Conservation (phyloP, 2,329 filamentous ascomycete species). For the Paramyrothecium roridum region DNA sequence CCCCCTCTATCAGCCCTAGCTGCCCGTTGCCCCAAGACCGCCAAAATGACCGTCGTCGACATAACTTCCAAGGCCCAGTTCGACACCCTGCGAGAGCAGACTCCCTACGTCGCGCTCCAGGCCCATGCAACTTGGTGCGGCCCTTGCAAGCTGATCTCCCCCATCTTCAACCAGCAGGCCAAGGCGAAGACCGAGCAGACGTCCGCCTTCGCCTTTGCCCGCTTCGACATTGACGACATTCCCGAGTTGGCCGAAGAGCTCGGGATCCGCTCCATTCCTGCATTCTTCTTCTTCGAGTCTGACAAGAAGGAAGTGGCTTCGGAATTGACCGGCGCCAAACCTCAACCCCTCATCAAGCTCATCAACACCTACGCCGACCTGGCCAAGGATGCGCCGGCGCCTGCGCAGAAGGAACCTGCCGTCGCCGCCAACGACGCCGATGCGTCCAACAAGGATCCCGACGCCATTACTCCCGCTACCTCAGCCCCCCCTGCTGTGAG, state of each 20-base stretch:
- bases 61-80: conserved; percentile 44
- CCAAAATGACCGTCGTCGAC: conserved; percentile 29
- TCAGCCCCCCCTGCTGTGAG: background rate
- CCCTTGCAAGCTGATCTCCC: conserved; percentile 58
- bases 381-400: conserved; percentile 14
- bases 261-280: conserved; percentile 53
- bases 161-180: conserved; percentile 49
- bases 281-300: conserved; percentile 58
- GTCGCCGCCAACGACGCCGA: conserved; percentile 5
- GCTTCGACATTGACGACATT: conserved; percentile 56
- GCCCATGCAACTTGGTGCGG: conserved; percentile 60
- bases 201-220: conserved; percentile 42
- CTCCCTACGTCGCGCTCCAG: conserved; percentile 51
- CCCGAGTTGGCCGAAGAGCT: conserved; percentile 47
- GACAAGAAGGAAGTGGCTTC: conserved; percentile 37
- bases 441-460: conserved; percentile 8
- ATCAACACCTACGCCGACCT: conserved; percentile 19
- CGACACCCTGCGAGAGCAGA: conserved; percentile 42
- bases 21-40: conserved; percentile 1
- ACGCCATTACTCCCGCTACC: conserved; percentile 4
- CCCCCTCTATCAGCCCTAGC: conserved; percentile 5
- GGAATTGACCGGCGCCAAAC: conserved; percentile 37
- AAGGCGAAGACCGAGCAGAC: background rate
- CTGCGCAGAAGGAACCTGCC: conserved; percentile 7
- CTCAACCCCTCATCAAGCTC: conserved; percentile 25